Percentiles rank a stretch among this genome's conserved stretches.
Conservation (phyloP, 345 rosid genomes). For the Eutrema yunnanense region DNA sequence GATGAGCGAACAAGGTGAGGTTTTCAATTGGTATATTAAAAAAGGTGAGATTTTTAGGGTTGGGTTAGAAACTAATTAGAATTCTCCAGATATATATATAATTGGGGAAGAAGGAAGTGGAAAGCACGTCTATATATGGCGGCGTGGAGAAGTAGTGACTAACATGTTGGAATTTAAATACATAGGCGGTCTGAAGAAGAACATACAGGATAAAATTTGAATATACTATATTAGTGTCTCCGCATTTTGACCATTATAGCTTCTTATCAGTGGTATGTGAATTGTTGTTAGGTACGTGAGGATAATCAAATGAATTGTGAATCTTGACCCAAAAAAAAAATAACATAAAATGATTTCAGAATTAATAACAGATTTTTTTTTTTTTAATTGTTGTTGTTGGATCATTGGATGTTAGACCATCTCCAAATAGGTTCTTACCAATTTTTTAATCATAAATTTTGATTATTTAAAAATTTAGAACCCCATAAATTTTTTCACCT, state of each 20-base stretch:
- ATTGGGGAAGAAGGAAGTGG: conserved; percentile 15
- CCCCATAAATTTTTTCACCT: too few relatives aligned
- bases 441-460: too few relatives aligned
- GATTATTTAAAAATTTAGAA: too few relatives aligned
- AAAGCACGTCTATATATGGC: conserved; percentile 23
- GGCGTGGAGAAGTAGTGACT: conserved; percentile 26
- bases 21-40: background rate
- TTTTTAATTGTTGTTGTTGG: background rate
- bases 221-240: background rate
- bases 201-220: background rate
- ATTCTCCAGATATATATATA: background rate
- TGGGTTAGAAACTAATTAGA: background rate
- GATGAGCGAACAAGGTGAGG: background rate
- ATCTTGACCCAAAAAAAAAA: background rate
- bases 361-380: background rate
- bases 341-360: background rate
- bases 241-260: conserved; percentile 13
- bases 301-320: conserved; percentile 10
- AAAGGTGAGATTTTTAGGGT: background rate
- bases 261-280: background rate
- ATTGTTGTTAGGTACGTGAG: background rate
- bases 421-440: too few relatives aligned
- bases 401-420: background rate
- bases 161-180: conserved; percentile 6
- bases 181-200: conserved; percentile 4